A percentile compares a stretch with the other conserved stretches of the same genome.
Conservation (phyloP, 1,139 yeast genomes). For the Blastobotrys niveus region DNA sequence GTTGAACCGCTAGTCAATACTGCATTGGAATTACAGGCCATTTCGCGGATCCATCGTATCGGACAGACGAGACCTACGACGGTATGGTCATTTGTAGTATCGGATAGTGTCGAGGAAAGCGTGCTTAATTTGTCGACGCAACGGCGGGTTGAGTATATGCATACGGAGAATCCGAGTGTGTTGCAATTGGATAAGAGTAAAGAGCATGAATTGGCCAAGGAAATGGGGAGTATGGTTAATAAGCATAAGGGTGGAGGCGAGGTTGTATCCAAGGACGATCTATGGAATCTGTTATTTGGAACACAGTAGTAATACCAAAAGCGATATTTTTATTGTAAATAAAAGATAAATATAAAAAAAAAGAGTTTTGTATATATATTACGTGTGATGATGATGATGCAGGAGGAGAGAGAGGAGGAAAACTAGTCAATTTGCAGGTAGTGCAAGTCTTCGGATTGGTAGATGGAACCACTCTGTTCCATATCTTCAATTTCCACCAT, state of each 20-base stretch:
- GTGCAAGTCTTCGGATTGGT: slow-evolving; percentile 20
- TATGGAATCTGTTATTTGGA: slow-evolving; percentile 22
- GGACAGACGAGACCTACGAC: slow-evolving; percentile 78
- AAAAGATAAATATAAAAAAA: not conserved
- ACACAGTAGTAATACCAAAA: slow-evolving; percentile 1
- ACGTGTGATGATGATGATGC: not conserved
- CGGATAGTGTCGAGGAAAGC: slow-evolving; percentile 84
- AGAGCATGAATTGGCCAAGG: slow-evolving; percentile 11
- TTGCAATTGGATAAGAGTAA: slow-evolving; percentile 7
- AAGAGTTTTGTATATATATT: not conserved
- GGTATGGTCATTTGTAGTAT: slow-evolving; percentile 87
- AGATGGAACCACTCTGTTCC: slow-evolving; percentile 19
- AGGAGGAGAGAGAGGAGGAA: too few species aligned
- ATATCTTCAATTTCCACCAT: slow-evolving; percentile 16
- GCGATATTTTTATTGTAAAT: not conserved
- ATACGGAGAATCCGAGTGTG: slow-evolving; percentile 6
- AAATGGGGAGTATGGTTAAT: slow-evolving; percentile 27
- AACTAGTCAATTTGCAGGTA: slow-evolving; percentile 8
- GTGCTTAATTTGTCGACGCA: slow-evolving; percentile 44
- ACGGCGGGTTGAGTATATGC: slow-evolving; percentile 24
- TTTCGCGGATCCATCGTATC: slow-evolving; percentile 84
- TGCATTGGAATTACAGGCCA: slow-evolving; percentile 83
- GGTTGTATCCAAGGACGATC: slow-evolving; percentile 21
- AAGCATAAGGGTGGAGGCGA: slow-evolving; percentile 28
- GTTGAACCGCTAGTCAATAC: slow-evolving; percentile 92